Base-by-base conservation (phyloP, 2,329 filamentous ascomycete species). In the Colletotrichum scovillei region DNA sequence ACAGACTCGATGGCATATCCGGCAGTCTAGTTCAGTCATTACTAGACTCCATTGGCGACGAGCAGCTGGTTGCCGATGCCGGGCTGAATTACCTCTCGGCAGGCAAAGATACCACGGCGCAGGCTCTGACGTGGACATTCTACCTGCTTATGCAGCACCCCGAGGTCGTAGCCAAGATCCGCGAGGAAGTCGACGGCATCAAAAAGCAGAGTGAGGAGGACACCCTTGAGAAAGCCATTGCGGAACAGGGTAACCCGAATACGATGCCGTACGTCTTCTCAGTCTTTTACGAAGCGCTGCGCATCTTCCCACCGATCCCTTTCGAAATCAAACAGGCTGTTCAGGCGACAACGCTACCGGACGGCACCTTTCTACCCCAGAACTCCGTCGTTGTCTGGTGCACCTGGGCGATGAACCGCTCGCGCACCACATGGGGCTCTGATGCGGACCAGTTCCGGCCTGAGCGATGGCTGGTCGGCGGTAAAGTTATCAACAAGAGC, bases 21-120 rank as follows among this genome's bases (percentile, higher is more conserved):
- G 89, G 89, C 8, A 90, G 86, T 65, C 80, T 93, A 46, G 89
- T 93, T 68, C 87, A 91, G 66, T 91, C 89, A 1, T 80, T 93
- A 0, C 83, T 92, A 0, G 88, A 91, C 60, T 82, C 87, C 1
- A 87, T 92, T 42, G 83, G 83, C 0, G 85, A 91, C 69, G 84
- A 88, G 32, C 79, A 86, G n/a, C 81, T 89, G 26, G 90, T 92
- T 7, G 89, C 90, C 9, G 91, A 92, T 78, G 88, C 91, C 3
- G 91, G 91, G 0, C 82, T 93, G 14, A 93, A 92, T 76, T 93
- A 91, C 77, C 87, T 92, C 11, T 92, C 90, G 1, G 91, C 91
- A 0, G 89, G 90, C 19, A 84, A 90, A 69, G 91, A 93, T 77
- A 92, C 91, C 0, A 91, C 90, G 7, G 91, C 90, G 0, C 91